phyloP scores from a whole-genome alignment of 2,329 filamentous ascomycete species.

The Fusarium lateritium region DNA sequence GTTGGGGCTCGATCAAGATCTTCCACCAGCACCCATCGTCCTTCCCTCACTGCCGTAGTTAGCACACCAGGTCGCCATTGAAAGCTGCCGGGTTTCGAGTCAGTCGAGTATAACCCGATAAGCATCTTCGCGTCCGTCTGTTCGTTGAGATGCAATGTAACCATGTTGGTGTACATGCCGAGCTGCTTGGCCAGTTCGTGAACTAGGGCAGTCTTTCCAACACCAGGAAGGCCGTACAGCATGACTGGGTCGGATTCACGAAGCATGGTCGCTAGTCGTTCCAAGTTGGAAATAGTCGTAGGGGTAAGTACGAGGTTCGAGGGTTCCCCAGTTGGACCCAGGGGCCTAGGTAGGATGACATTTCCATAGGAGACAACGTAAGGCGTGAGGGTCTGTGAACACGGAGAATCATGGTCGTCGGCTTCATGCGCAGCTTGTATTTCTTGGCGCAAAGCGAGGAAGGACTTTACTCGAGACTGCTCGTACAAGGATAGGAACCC shows the following conservation, averaged over 20 bases:
- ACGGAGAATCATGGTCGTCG: conserved; percentile 24
- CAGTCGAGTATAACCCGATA: conserved; percentile 93
- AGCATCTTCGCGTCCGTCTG: conserved; percentile 98
- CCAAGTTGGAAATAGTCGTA: conserved; percentile 81
- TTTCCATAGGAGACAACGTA: conserved; percentile 76
- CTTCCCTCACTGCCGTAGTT: conserved; percentile 93
- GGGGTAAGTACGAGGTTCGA: conserved; percentile 76
- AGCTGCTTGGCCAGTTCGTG: conserved; percentile 86
- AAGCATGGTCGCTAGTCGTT: conserved; percentile 76
- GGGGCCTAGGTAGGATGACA: conserved; percentile 76
- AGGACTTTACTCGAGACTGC: conserved; percentile 65
- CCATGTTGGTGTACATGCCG: conserved; percentile 84
- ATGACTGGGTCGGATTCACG: conserved; percentile 80
- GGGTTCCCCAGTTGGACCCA: conserved; percentile 61
- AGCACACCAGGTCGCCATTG: conserved; percentile 93
- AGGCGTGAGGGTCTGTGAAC: conserved; percentile 66
- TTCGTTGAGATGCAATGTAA: conserved; percentile 96
- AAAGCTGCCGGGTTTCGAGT: conserved; percentile 89
- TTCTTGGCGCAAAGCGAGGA: conserved; percentile 60
- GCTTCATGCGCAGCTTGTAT: conserved; percentile 47
- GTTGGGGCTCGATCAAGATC: conserved; percentile 95
- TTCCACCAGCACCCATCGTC: conserved; percentile 96
- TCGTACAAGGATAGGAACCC: conserved; percentile 76
- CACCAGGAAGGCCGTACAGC: conserved; percentile 85
- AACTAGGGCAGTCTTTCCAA: conserved; percentile 90